These are phyloP conservation scores for Exophiala sideris DNA, from an alignment of 2,329 filamentous ascomycete species.

Conservation along the genomic window DNA sequence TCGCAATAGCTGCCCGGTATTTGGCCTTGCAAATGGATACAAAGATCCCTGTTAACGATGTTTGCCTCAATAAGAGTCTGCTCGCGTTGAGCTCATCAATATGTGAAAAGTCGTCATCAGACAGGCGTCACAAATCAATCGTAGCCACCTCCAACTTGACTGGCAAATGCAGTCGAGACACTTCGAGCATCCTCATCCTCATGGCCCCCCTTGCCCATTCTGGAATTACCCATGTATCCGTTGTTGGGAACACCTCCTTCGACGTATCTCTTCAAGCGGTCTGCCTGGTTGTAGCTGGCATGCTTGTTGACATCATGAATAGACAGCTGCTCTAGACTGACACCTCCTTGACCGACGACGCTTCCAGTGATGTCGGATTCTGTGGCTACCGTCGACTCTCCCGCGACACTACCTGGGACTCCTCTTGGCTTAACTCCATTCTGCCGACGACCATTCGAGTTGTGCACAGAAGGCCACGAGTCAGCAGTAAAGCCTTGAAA, in stretches of 20 bases:
- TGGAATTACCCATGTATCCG: slow-evolving; percentile 60
- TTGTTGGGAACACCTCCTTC: slow-evolving; percentile 74
- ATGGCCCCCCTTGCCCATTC: slow-evolving; percentile 47
- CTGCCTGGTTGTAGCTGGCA: slow-evolving; percentile 73
- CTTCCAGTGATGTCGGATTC: slow-evolving; percentile 82
- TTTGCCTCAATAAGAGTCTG: slow-evolving; percentile 13
- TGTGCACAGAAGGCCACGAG: slow-evolving; percentile 79
- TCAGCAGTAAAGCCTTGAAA: slow-evolving; percentile 89
- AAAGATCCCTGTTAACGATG: background rate
- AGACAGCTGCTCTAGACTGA: slow-evolving; percentile 71
- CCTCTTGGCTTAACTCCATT: slow-evolving; percentile 65
- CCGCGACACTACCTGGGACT: slow-evolving; percentile 74
- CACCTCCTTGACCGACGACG: slow-evolving; percentile 78
- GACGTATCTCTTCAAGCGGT: slow-evolving; percentile 90
- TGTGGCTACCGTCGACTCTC: slow-evolving; percentile 87
- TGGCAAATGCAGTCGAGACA: slow-evolving; percentile 93
- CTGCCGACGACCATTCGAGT: slow-evolving; percentile 56
- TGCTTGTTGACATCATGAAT: slow-evolving; percentile 69
- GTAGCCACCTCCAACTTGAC: slow-evolving; percentile 73
- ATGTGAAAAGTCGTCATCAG: slow-evolving; percentile 2
- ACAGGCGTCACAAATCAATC: slow-evolving; percentile 47
- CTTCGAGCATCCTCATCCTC: slow-evolving; percentile 93
- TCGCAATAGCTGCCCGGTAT: no score
- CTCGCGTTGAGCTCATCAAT: slow-evolving; percentile 14
- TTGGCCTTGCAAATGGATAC: no score